These are phyloP conservation scores for Yamadazyma sp. DNA, from an alignment of 1,139 yeast species.

Conservation along the genomic window DNA sequence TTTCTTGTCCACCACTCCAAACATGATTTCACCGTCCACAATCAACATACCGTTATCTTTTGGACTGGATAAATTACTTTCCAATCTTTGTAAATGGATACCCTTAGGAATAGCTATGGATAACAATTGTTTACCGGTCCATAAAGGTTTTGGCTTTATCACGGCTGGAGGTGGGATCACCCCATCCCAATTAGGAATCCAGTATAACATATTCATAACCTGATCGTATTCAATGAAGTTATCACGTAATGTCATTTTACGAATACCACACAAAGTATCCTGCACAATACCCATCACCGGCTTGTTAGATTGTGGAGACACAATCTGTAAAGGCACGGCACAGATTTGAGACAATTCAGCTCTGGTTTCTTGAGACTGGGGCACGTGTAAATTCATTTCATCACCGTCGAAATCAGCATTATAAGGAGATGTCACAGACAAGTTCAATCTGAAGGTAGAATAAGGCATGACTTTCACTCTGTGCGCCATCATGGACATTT, in stretches of 20 bases:
- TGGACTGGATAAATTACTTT: constrained; percentile 80
- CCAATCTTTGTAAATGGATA: constrained; percentile 89
- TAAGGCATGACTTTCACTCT: constrained; percentile 98
- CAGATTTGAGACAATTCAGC: constrained; percentile 94
- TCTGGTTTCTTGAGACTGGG: constrained; percentile 97
- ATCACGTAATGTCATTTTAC: constrained; percentile 93
- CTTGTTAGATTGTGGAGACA: constrained; percentile 96
- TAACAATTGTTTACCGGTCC: constrained; percentile 96
- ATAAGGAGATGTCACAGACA: constrained; percentile 97
- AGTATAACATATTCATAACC: constrained; percentile 92
- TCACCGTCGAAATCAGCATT: constrained; percentile 99
- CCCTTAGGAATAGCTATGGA: constrained; percentile 96
- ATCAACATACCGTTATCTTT: constrained; percentile 91
- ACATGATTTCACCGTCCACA: constrained; percentile 89
- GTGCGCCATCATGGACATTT: constrained; percentile 99
- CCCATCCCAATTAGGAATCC: constrained; percentile 99
- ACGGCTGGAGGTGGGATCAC: constrained; percentile 97
- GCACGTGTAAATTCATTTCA: constrained; percentile 99
- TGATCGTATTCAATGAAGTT: constrained; percentile 86
- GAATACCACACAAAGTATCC: constrained; percentile 95
- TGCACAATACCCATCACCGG: constrained; percentile 99
- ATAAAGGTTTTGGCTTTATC: constrained; percentile 88
- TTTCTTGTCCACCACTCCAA: constrained; percentile 96
- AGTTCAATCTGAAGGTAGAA: constrained; percentile 92
- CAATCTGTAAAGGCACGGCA: constrained; percentile 96